Base-by-base conservation (phyloP, 2,329 filamentous ascomycete genomes). In the Beauveria sp. region DNA sequence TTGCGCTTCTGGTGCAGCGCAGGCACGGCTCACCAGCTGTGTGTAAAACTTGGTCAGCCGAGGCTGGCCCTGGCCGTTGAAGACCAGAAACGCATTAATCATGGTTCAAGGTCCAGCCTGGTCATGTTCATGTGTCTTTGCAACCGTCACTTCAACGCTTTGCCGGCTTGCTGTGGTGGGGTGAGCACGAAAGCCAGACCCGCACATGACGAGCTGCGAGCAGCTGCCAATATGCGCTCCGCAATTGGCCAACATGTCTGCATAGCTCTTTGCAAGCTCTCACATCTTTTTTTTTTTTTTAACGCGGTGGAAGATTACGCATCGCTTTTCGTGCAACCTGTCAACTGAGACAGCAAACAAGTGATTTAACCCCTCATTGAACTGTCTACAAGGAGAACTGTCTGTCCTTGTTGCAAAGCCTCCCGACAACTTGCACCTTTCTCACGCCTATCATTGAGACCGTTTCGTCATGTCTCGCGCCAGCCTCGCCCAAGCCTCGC, bases 31-130 rank as follows among this genome's bases (percentile, higher is more conserved):
- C 67, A 96, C 93, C 67, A 99, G 86, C 74, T 98, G 93, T 2
- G 93, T 97, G 75, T 99, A 99, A 81, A 99, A 99, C 71, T 98
- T 98, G 69, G 93, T 98, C 73, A 99, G 83, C 61, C 95, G 89
- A 43, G 95, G 93, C 77, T 99, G 93, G 66, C 95, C 95, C 69
- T 93, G 91, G 79, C 96, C 96, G 72, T 99, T 99, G 81, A 99
- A 99, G 73, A 99, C 93, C 67, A 99, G 82, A 64, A 99, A 93
- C 38, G 96, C 95, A 81, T 96, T 99, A 76, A 99, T 98, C 95
- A 99, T 99, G 67, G 67, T 77, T 65, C 55, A 40, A 52, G 51
- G n/a, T 54, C 58, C 63, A 62, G 62, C 34, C 64, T 65, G 63
- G 53, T 58, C 46, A 55, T 38, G 45, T 26, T 43, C 14, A 18